Evolutionary conservation across 139 green algal species (phyloP).

Genomic region (Spirogloea muscicola): DNA sequence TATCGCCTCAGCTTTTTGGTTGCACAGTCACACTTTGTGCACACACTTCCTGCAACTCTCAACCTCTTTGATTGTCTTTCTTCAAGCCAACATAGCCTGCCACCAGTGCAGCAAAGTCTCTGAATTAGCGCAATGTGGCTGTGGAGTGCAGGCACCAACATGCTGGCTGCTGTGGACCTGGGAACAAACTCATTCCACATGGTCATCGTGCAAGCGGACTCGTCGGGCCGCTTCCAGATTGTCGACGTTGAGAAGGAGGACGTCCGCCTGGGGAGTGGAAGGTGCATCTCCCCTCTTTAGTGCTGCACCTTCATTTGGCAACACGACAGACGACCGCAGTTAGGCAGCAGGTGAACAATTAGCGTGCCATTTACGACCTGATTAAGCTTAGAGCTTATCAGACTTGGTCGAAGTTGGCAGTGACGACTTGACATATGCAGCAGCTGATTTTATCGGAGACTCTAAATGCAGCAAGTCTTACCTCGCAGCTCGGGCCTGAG

Average conservation of each 20-base stretch:
- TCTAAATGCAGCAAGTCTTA: neutral
- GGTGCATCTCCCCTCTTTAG: neutral
- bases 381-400: neutral
- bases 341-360: neutral
- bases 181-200: slow-evolving; percentile 49
- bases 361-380: neutral
- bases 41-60: too few species aligned
- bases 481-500: slow-evolving; percentile 13
- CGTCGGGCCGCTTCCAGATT: slow-evolving; percentile 28
- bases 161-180: slow-evolving; percentile 43
- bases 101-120: too few species aligned
- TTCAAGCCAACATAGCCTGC: too few species aligned
- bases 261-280: slow-evolving; percentile 24
- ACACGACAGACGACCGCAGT: neutral
- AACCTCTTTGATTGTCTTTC: too few species aligned
- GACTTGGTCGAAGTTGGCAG: neutral
- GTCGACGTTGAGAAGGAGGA: slow-evolving; percentile 42
- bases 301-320: neutral
- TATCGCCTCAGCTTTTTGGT: too few species aligned
- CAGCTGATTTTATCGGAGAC: neutral
- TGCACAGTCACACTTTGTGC: too few species aligned
- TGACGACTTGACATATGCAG: neutral
- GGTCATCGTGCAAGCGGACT: slow-evolving; percentile 35
- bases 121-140: too few species aligned
- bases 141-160: neutral